Evolutionary conservation across 305 asterid genomes (phyloP).

Genomic region (Solanum chacoense): DNA sequence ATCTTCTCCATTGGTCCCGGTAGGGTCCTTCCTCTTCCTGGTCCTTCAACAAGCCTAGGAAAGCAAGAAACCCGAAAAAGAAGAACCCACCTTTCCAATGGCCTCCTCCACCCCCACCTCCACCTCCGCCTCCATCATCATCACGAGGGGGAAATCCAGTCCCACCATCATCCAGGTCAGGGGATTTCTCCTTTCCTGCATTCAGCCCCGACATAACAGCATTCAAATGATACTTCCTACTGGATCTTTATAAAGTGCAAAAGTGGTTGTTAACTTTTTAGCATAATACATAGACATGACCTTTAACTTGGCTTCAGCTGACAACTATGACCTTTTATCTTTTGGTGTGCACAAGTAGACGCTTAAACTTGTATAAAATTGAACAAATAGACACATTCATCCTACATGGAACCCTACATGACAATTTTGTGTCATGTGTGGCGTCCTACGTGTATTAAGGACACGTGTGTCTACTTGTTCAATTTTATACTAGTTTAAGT

Average conservation of each 20-base stretch:
- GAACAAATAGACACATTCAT: too few relatives aligned
- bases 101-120: slow-evolving; percentile 81
- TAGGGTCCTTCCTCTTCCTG: slow-evolving; percentile 56
- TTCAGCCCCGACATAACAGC: neutral
- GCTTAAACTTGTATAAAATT: too few relatives aligned
- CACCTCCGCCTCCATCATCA: slow-evolving; percentile 74
- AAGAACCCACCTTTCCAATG: slow-evolving; percentile 73
- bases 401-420: too few relatives aligned
- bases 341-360: too few relatives aligned
- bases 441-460: too few relatives aligned
- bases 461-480: too few relatives aligned
- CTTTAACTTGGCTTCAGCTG: too few relatives aligned
- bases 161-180: slow-evolving; percentile 82
- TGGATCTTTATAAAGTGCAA: neutral
- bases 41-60: slow-evolving; percentile 59
- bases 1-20: slow-evolving; percentile 16
- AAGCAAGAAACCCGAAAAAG: slow-evolving; percentile 68
- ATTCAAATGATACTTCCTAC: neutral
- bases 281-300: too few relatives aligned
- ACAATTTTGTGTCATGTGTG: too few relatives aligned
- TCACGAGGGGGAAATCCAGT: slow-evolving; percentile 72
- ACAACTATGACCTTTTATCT: too few relatives aligned
- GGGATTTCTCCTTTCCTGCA: slow-evolving; percentile 78
- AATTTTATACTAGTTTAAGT: too few relatives aligned
- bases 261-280: too few relatives aligned